phyloP scores from a whole-genome alignment of 2,329 filamentous ascomycete genomes.

The Diaporthe sp. region DNA sequence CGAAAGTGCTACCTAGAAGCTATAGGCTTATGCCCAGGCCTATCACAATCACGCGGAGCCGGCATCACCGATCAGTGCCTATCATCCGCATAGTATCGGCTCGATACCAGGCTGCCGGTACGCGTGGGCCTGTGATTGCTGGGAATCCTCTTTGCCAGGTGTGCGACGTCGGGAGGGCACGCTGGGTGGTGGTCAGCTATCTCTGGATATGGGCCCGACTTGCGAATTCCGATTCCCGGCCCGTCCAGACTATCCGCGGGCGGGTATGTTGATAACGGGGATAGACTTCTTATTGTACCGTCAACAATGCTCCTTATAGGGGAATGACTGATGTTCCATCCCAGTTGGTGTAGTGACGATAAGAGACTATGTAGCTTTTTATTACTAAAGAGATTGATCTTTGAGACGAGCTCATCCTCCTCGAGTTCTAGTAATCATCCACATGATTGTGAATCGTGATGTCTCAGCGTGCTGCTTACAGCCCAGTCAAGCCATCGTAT shows the following conservation, averaged over 20 bases:
- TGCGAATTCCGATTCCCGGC: constrained; percentile 5
- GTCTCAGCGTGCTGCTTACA: background rate
- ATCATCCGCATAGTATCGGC: background rate
- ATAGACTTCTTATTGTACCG: background rate
- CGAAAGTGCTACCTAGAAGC: background rate
- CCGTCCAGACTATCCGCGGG: background rate
- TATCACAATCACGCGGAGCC: background rate
- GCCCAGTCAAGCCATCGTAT: background rate
- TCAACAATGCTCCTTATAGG: background rate
- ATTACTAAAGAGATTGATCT: background rate
- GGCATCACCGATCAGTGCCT: background rate
- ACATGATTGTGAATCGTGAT: background rate
- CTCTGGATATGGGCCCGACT: constrained; percentile 1
- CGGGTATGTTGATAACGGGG: background rate
- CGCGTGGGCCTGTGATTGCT: background rate
- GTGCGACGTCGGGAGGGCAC: background rate
- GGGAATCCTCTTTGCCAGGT: background rate
- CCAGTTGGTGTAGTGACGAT: background rate
- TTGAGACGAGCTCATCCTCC: too few species aligned
- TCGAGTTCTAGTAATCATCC: background rate
- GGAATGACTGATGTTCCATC: background rate
- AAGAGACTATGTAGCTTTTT: background rate
- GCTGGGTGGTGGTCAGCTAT: constrained; percentile 17
- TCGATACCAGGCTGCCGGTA: background rate
- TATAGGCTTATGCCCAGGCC: background rate